Percentiles rank a stretch among this genome's conserved stretches.
Conservation (phyloP, 768 basidiomycete genomes). For the Daedaleopsis nitida region DNA sequence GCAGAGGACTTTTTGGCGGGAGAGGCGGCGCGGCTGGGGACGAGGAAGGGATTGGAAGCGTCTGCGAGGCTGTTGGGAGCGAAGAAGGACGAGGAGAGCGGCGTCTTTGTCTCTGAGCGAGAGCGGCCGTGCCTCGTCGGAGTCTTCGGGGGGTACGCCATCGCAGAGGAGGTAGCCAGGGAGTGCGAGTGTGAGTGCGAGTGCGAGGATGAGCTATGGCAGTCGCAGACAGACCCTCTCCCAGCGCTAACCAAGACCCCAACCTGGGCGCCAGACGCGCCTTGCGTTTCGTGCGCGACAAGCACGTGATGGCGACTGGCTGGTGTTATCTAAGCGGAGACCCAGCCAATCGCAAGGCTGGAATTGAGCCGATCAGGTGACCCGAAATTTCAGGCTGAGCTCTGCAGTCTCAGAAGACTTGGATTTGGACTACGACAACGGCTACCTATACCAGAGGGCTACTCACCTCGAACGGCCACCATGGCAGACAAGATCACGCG, state of each 20-base stretch:
- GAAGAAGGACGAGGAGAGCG: slow-evolving; percentile 32
- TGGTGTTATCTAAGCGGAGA: too few relatives aligned
- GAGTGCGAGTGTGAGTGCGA: background rate
- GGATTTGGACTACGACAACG: too few relatives aligned
- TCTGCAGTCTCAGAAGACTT: too few relatives aligned
- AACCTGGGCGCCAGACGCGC: too few relatives aligned
- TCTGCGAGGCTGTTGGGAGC: slow-evolving; percentile 41
- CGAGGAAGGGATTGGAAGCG: slow-evolving; percentile 59
- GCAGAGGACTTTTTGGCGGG: slow-evolving; percentile 64
- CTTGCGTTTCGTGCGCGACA: background rate
- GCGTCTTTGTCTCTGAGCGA: slow-evolving; percentile 52
- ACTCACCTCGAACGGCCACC: too few relatives aligned
- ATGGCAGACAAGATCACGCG: slow-evolving; percentile 90
- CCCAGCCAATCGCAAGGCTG: too few relatives aligned
- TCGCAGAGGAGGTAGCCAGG: background rate
- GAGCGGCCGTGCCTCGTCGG: slow-evolving; percentile 45
- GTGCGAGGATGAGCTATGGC: background rate
- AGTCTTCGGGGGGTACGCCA: slow-evolving; percentile 43
- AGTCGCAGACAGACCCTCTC: background rate
- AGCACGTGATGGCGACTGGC: background rate
- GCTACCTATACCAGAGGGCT: too few relatives aligned
- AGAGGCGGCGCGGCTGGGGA: slow-evolving; percentile 49
- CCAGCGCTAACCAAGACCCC: background rate
- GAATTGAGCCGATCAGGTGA: too few relatives aligned
- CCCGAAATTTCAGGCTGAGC: too few relatives aligned